phyloP scores from a whole-genome alignment of 2,329 filamentous ascomycete genomes.

The Fusarium floridanum region DNA sequence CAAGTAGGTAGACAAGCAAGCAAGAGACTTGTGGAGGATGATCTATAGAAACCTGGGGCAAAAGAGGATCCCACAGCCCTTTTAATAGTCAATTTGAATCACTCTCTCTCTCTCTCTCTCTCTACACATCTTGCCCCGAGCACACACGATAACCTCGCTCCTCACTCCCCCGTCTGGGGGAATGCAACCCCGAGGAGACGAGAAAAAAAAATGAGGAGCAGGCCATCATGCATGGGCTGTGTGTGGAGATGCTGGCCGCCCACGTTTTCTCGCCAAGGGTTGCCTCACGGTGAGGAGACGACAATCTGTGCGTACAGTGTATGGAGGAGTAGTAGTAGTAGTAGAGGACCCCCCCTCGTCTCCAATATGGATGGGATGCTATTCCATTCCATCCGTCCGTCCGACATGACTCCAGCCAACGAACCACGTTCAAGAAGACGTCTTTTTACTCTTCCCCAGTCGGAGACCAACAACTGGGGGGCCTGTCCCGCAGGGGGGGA shows the following conservation, averaged over 20 bases:
- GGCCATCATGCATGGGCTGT: conserved; percentile 7
- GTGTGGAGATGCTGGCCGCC: conserved; percentile 26
- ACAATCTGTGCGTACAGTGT: background rate
- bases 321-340: background rate
- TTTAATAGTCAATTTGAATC: conserved; percentile 38
- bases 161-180: conserved; percentile 22
- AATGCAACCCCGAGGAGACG: conserved; percentile 22
- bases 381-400: conserved; percentile 36
- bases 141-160: conserved; percentile 11
- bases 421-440: conserved; percentile 24
- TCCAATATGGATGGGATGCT: conserved; percentile 18
- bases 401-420: conserved; percentile 15
- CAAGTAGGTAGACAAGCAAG: background rate
- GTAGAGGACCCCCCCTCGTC: background rate
- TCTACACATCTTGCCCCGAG: background rate
- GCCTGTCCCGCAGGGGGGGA: conserved; percentile 15
- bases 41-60: background rate
- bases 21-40: background rate
- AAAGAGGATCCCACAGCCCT: conserved; percentile 15
- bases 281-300: background rate
- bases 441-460: background rate
- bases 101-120: background rate
- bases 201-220: conserved; percentile 18
- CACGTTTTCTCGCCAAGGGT: conserved; percentile 28
- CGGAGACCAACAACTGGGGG: background rate